phyloP scores from a whole-genome alignment of 208 protist genomes.

The Trypanosoma platydactyli region DNA sequence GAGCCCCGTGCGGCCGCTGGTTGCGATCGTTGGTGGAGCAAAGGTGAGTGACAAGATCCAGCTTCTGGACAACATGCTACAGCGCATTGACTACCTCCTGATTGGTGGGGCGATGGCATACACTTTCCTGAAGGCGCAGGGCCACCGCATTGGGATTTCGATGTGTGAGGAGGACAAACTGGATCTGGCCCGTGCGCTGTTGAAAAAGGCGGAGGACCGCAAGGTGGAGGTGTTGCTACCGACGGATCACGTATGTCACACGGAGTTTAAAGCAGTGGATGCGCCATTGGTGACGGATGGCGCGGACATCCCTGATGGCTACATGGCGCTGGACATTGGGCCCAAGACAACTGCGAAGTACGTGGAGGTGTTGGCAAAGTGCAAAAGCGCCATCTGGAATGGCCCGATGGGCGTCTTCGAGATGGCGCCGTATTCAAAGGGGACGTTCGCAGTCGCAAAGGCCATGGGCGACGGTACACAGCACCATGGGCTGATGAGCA shows the following conservation, averaged over 20 bases:
- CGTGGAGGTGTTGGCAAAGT: slow-evolving; percentile 62
- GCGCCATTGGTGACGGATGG: slow-evolving; percentile 62
- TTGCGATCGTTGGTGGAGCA: slow-evolving; percentile 97
- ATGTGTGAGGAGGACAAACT: slow-evolving; percentile 94
- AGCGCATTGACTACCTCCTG: slow-evolving; percentile 98
- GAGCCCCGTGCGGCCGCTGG: slow-evolving; percentile 84
- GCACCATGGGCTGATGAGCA: slow-evolving; percentile 79
- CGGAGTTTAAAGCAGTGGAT: slow-evolving; percentile 90
- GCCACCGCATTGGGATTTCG: slow-evolving; percentile 93
- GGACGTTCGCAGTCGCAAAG: slow-evolving; percentile 88
- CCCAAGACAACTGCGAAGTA: slow-evolving; percentile 91
- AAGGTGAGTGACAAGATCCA: slow-evolving; percentile 99
- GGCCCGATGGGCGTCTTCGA: slow-evolving; percentile 98
- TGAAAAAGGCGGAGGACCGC: slow-evolving; percentile 94
- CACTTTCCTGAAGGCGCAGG: slow-evolving; percentile 95
- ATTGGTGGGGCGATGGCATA: slow-evolving; percentile 99
- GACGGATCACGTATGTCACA: slow-evolving; percentile 96
- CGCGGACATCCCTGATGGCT: slow-evolving; percentile 76
- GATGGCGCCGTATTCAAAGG: slow-evolving; percentile 94
- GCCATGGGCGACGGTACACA: slow-evolving; percentile 72
- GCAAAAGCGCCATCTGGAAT: slow-evolving; percentile 97
- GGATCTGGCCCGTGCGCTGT: slow-evolving; percentile 79
- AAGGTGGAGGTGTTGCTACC: slow-evolving; percentile 97
- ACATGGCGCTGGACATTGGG: slow-evolving; percentile 97
- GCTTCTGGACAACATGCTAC: slow-evolving; percentile 98